Evolutionary conservation across 257 asterid genomes (phyloP).

Genomic region (Solanum sitiens): DNA sequence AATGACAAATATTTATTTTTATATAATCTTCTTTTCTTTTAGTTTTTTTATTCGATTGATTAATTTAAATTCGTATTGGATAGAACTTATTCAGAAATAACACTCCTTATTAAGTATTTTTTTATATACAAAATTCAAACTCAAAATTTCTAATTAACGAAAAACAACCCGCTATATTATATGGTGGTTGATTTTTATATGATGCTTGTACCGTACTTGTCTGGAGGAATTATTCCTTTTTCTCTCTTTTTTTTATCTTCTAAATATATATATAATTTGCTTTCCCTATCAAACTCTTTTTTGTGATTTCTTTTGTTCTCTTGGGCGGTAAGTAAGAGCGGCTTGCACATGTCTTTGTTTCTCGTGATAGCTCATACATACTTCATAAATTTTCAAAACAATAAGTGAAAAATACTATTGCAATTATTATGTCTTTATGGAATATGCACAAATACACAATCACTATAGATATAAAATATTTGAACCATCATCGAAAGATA

Average conservation of each 20-base stretch:
- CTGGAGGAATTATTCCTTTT: neutral
- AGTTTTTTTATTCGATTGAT: neutral
- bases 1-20: neutral
- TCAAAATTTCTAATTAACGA: neutral
- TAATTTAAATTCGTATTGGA: fast-evolving
- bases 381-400: neutral
- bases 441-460: neutral
- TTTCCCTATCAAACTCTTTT: neutral
- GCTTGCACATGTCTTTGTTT: neutral
- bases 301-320: neutral
- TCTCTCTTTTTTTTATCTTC: neutral
- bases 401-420: neutral
- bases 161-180: too few relatives aligned
- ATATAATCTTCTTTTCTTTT: neutral
- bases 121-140: neutral
- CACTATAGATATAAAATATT: neutral
- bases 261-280: neutral
- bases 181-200: neutral
- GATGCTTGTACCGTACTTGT: neutral
- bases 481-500: neutral
- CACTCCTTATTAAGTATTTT: neutral
- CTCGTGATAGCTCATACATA: neutral
- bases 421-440: neutral
- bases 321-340: neutral
- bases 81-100: too few relatives aligned